These are phyloP conservation scores for Diversispora eburnea DNA, from an alignment of 192 early-diverging fungal species.

Conservation along the genomic window DNA sequence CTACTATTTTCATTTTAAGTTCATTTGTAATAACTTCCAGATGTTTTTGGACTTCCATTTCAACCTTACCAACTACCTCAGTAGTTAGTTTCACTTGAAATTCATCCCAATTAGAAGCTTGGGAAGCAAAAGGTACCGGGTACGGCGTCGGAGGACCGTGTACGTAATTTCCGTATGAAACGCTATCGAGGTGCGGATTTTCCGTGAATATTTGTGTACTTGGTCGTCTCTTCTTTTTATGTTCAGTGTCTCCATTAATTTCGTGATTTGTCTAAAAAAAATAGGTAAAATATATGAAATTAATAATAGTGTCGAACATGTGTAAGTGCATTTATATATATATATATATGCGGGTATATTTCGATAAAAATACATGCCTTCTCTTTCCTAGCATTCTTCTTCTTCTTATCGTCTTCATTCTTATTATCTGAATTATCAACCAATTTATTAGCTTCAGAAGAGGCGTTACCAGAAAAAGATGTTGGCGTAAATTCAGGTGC, in stretches of 20 bases:
- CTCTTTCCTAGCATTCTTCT: background rate
- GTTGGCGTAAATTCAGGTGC: background rate
- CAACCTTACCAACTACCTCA: background rate
- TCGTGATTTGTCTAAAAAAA: background rate
- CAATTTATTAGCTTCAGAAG: background rate
- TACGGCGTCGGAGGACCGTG: background rate
- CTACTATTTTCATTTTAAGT: background rate
- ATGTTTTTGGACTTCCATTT: slow-evolving; percentile 1
- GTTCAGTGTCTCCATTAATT: slow-evolving; percentile 4
- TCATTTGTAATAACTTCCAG: background rate
- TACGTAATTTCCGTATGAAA: background rate
- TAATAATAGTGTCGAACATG: background rate
- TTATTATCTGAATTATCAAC: background rate
- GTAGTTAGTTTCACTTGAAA: background rate
- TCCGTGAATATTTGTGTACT: background rate
- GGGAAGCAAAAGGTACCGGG: background rate
- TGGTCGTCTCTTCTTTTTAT: slow-evolving; percentile 1
- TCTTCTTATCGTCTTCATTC: slow-evolving; percentile 8
- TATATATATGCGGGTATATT: background rate
- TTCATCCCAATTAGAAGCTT: slow-evolving; percentile 6
- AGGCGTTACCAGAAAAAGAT: background rate
- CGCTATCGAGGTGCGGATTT: background rate
- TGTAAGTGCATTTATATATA: background rate
- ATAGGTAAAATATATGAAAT: background rate
- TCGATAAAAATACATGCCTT: background rate